Percentiles rank a stretch among this genome's conserved stretches.
Conservation (phyloP, 306 rosid species). For the Vigna nakashimae region DNA sequence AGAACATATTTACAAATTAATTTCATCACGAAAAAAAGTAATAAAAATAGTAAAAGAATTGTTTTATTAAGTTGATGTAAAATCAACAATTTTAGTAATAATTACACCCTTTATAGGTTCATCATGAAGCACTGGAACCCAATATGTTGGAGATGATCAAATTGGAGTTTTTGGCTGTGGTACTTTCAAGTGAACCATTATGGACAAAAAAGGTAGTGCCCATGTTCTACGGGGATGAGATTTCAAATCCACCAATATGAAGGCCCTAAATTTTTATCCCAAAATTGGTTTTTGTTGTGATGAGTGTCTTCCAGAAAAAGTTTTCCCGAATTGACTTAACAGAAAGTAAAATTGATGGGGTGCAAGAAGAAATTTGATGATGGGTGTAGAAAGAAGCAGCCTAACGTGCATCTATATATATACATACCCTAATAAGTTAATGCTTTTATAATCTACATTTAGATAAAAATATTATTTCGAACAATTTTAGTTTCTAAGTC, state of each 20-base stretch:
- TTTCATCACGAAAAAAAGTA: not conserved
- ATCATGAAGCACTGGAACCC: not conserved
- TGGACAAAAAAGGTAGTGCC: constrained; percentile 6
- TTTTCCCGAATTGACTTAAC: no score
- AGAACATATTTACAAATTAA: not conserved
- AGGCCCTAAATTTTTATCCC: no score
- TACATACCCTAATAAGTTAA: no score
- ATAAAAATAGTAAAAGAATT: not conserved
- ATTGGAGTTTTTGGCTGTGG: not conserved
- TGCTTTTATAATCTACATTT: no score
- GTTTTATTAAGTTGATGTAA: not conserved
- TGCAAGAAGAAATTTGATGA: no score
- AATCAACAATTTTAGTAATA: not conserved
- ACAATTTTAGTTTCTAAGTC: no score
- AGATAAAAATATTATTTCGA: no score
- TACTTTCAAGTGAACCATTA: not conserved
- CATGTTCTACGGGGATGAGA: constrained; percentile 21
- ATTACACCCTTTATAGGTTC: constrained; percentile 3
- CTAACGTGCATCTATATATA: no score
- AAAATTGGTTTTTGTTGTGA: no score
- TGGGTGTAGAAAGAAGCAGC: no score
- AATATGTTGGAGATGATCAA: constrained; percentile 4
- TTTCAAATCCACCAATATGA: constrained; percentile 18
- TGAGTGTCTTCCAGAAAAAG: no score
- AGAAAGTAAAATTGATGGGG: no score